Evolutionary conservation across 306 rosid genomes (phyloP), one percentile per base, ranked within the genome.

Genomic region (Nissolia schottii): DNA sequence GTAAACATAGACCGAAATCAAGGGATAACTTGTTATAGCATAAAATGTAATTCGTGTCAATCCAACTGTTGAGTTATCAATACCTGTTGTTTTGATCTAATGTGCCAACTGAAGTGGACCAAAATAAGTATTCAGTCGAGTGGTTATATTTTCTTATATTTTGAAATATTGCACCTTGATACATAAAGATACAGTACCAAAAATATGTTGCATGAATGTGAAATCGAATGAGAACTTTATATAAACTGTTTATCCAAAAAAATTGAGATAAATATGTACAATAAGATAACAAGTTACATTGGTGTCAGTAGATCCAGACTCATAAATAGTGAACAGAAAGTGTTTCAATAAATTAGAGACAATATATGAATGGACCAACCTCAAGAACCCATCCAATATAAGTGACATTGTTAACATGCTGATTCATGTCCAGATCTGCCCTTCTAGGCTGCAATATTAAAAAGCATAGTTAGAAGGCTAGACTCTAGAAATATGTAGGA

Each of bases 371-470:
- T n/a, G n/a, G n/a, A 77, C 80, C 67, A 78, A 89, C 99, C 96
- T 94, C 96, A 63, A 94, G 90, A 70, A 94, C 91, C 99, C 99
- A 94, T 81, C 95, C 99, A 53, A 91, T 88, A 73, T 91, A 91
- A 48, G 90, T 73, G 71, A 94, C 99, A 41, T 94, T 94, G 84
- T 91, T 94, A 79, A 94, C 97, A 81, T 91, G 97, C 75, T 82
- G 96, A 76, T 94, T 94, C 99, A 89, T 91, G 87, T 94, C 97
- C 29, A 94, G 81, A 84, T 94, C 97, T 22, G 95, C 96, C 85
- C 99, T 86, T 76, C 97, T 79, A 9, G 97, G 96, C 99, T 94
- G 93, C 76, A 77, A 70, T 13, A 70, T 80, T 35, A 43, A 54
- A 76, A 76, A 13, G 38, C 64, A 71, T 10, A 54, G 82, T 87